Base-by-base conservation (phyloP, 139 green algal species). In the Chlamydomonas schloesseri region DNA sequence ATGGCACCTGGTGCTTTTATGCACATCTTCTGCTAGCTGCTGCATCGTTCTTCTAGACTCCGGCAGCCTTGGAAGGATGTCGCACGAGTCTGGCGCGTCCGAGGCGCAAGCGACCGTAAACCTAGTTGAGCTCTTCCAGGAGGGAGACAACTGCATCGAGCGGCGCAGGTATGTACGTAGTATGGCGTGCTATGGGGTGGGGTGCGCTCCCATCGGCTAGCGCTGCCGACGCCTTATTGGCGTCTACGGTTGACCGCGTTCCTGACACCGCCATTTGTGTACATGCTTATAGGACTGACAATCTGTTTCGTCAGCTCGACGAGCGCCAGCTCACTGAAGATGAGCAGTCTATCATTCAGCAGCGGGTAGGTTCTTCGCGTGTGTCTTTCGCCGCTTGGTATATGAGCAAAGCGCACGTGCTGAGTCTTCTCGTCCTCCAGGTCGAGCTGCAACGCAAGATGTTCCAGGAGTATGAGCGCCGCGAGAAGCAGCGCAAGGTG, bases 251-350 rank as follows among this genome's bases (percentile, higher is more conserved):
- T 50, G 42, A 50, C 42, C 42, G 42, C 5, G 42, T 50, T 13
- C 42, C 42, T 50, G 42, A 50, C 42, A 50, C 8, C 42, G 42
- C 6, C 6, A 8, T 8, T 50, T 50, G 42, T 37, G 20, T 15
- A 24, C 42, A 42, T 24, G 2, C 79, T 47, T 33, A 33, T 87
- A 98, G 95, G 71, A 94, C 89, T 0, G 93, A 95, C 15, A 95
- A 98, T 85, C 73, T 97, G 21, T 98, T 97, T 72, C 94, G 96
- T 79, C 87, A 94, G 55, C 82, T 98, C n/a, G 95, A 97, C 71
- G 90, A 94, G 53, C 89, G 95, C 24, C 88, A 74, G 15, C 91
- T 98, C 13, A 97, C 94, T 11, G 87, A 94, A 15, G 89, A 94
- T 74, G 95, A 98, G 87, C 70, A 96, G 60, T 31, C 84, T 31